Evolutionary conservation across 2,329 filamentous ascomycete species (phyloP), one percentile per base, ranked within the genome.

Genomic region (Xylaria sp.): DNA sequence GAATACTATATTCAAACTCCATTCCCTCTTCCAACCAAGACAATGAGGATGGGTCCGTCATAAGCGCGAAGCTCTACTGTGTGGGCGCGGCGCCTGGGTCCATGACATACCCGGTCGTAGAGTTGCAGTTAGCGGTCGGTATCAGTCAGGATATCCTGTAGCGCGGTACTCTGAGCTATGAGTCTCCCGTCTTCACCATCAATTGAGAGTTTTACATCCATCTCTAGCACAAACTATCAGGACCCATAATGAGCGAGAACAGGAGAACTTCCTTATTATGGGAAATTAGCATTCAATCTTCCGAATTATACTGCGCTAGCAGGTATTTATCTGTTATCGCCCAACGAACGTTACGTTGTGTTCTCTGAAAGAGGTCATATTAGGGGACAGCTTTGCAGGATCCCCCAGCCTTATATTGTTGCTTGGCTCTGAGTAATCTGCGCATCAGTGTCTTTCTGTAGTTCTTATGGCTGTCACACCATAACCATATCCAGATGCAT

Each of bases 181-280:
- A 62, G 51, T 57, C 3, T 51, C 50, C 64, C 64, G 23, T 62
- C 57, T 62, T 62, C 51, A 44, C 64, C 64, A 62, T 66, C 41
- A 51, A 66, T 50, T 39, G 64, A 66, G 50, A 66, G 64, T 62
- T 62, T 66, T 34, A 66, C 64, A 57, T 62, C 34, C 64, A 66
- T 66, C 51, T 41, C 62, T 50, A 51, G 28, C 41, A 66, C 32
- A 51, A 41, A 57, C 2, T 23, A 62, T 57, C 18, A 13, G 58
- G 32, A 57, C 51, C 39, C 15, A 57, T 41, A 34, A 62, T 56
- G 25, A 18, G 51, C 15, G 65, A 46, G 23, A 63, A 32, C 15
- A 56, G 37, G 37, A 48, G 55, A 48, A 37, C 50, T 25, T 25
- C 58, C 37, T 63, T 23, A n/a, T 44, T 67, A 44, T 63, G 25